A percentile compares a stretch with the other conserved stretches of the same genome.
These are phyloP conservation scores for Canavalia gladiata DNA, from an alignment of 306 rosid genomes.

Conservation along the genomic window DNA sequence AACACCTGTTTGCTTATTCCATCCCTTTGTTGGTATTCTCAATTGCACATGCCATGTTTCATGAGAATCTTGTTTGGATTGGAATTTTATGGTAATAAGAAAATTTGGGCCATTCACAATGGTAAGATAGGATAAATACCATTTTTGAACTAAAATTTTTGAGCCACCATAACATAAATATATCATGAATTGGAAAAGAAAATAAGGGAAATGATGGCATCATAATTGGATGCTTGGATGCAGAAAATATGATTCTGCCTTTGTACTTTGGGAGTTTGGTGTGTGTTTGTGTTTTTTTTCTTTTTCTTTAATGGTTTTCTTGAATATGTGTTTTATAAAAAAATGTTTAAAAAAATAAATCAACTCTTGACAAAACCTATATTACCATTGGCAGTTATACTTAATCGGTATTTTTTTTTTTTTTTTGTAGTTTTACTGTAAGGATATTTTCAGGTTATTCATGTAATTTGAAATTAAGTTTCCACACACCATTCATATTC, in stretches of 20 bases:
- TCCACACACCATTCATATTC: not conserved
- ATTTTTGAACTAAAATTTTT: not conserved
- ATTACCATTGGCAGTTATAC: not conserved
- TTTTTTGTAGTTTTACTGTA: not conserved
- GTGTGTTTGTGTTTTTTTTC: not conserved
- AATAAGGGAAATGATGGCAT: not conserved
- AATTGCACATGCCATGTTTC: constrained; percentile 31
- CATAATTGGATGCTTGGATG: not conserved
- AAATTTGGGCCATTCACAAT: constrained; percentile 32
- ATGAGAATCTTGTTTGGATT: not conserved
- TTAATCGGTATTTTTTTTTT: not conserved
- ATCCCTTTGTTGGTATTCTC: not conserved
- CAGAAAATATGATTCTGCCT: not conserved
- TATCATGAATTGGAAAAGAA: not conserved
- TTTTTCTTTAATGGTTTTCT: not conserved
- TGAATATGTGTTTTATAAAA: not conserved
- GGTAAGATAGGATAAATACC: constrained; percentile 26
- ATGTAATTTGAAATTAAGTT: not conserved
- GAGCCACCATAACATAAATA: not conserved
- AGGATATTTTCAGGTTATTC: not conserved
- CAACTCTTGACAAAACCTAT: not conserved
- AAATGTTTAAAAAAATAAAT: not conserved
- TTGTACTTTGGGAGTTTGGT: constrained; percentile 6
- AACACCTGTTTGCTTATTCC: constrained; percentile 29
- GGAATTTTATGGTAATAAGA: constrained; percentile 11